Base-by-base conservation (phyloP, 768 basidiomycete species). In the Hygrocybe coccinea region DNA sequence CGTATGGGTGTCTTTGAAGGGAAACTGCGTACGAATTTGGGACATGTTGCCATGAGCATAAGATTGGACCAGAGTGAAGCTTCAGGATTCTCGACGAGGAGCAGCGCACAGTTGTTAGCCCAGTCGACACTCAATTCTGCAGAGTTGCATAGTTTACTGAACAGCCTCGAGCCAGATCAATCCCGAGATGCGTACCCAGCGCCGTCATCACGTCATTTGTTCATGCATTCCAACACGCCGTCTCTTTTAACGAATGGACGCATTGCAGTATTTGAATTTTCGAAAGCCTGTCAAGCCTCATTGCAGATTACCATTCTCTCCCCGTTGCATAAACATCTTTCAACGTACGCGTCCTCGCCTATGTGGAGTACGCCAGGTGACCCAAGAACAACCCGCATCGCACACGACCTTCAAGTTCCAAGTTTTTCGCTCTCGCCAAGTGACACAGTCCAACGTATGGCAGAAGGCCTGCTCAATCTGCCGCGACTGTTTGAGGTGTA, bases 401-500 rank as follows among this genome's bases (percentile, higher is more conserved):
- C 73, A 12, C 70, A 75, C 64, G 83, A 85, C 36, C 74, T 91
- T 24, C 78, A 81, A 34, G 81, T 98, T 5, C 97, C 97, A 2
- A 90, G 83, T 5, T 99, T 99, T 74, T 97, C 94, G 1, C 77
- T 97, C 11, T 91, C 90, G 9, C 95, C 94, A 1, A 95, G 86
- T 53, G 90, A 92, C 52, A 84, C 81, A 3, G 86, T 97, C 58
- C 89, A 94, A 57, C 84, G 85, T 55, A 86, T 97, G 33, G 89
- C 91, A 2, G 97, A 98, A 65, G 93, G 94, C n/a, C 73, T 99
- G 34, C 77, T 97, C 33, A 97, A 95, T 71, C 81, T 99, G 2
- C 92, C 95, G 2, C 74, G 94, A 54, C 74, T 98, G 14, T 97
- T 98, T 65, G 95, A 98, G 69, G 88, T 95, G 15, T 95, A 97